phyloP scores from a whole-genome alignment of 257 asterid species.

The Solanum piurae region DNA sequence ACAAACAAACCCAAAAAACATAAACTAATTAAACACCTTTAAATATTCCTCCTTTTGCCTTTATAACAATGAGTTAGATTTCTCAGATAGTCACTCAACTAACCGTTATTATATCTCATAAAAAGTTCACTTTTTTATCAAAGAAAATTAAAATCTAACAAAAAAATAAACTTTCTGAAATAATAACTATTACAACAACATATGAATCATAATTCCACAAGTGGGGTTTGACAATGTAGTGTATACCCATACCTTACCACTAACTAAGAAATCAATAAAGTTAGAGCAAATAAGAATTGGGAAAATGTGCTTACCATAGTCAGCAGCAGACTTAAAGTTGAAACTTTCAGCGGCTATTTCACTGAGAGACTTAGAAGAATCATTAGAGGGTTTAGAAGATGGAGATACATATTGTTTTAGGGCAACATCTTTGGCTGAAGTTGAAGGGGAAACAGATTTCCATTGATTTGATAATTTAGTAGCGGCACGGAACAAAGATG shows the following conservation, averaged over 20 bases:
- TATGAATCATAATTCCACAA: not conserved
- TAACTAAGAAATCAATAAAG: not conserved
- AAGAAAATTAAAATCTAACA: no score
- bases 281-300: not conserved
- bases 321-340: conserved; percentile 18
- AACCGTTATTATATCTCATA: not conserved
- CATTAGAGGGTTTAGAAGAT: not conserved
- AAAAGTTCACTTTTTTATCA: not conserved
- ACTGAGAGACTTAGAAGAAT: conserved; percentile 10
- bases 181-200: not conserved
- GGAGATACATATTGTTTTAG: conserved; percentile 28
- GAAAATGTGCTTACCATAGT: conserved; percentile 24
- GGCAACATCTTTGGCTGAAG: conserved; percentile 20
- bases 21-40: not conserved
- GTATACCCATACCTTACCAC: not conserved
- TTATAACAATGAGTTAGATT: not conserved
- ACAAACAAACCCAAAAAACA: not conserved
- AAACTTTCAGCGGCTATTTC: conserved; percentile 21
- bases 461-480: conserved; percentile 9
- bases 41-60: not conserved
- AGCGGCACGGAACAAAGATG: conserved; percentile 36
- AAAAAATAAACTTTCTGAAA: not conserved
- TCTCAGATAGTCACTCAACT: not conserved
- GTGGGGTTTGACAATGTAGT: not conserved
- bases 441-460: not conserved